Evolutionary conservation across 2,329 filamentous ascomycete species (phyloP), one percentile per base, ranked within the genome.

Genomic region (Hypoxylon sp.): DNA sequence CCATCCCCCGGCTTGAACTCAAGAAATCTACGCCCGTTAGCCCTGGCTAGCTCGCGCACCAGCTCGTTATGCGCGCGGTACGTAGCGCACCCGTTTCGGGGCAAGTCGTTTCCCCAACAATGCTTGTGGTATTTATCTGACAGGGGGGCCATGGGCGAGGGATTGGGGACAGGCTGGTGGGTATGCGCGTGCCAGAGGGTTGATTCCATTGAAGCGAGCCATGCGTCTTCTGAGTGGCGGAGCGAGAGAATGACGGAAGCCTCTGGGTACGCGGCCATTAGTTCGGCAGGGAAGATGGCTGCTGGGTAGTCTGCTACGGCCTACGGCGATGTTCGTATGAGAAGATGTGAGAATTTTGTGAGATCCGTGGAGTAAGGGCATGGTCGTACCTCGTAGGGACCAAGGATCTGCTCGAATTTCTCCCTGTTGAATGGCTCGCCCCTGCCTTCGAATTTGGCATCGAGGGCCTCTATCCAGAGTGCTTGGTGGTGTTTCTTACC

Each of bases 221-320:
- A 90, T 53, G 83, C 82, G 70, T 89, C 84, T 13, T 88, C 84
- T 51, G 88, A 48, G 45, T 49, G 83, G 21, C 87, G 82, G 36
- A 82, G 86, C 2, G 86, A 87, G 63, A 90, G 78, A 50, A 91
- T 85, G 66, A 90, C 82, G 77, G 88, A 87, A 14, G 88, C 87
- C 56, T 89, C 85, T 3, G 88, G 88, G 74, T 90, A 90, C 11
- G 87, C 86, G 67, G 85, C 82, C 48, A 89, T 86, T 48, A 90
- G 80, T 75, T 90, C 87, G 71, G 85, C 83, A 11, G 85, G 83
- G 74, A 90, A 78, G 45, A 79, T 75, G 57, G 75, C 69, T 13
- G 75, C 71, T 5, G 77, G 77, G 53, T 75, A 78, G 65, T 79
- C 77, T 45, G 77, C 71, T 9, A 74, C 60, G 32, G 69, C 74